phyloP scores from a whole-genome alignment of 2,329 filamentous ascomycete genomes.

The Apiospora pterosperma region DNA sequence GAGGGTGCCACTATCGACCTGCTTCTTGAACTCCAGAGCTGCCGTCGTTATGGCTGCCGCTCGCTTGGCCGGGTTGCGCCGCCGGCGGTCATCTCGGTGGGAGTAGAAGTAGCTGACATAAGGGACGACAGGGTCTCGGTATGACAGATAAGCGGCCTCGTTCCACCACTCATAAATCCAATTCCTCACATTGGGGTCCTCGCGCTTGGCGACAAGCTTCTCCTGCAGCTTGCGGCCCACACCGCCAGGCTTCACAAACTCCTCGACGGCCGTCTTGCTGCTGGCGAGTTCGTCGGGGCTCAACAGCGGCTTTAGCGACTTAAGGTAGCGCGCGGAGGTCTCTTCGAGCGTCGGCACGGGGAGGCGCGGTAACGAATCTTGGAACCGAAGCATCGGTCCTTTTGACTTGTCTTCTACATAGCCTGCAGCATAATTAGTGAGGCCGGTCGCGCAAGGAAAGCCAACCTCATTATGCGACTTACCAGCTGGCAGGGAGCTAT shows the following conservation, averaged over 20 bases:
- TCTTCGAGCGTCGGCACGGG: conserved; percentile 81
- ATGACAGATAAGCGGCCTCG: conserved; percentile 83
- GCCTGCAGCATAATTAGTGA: conserved; percentile 43
- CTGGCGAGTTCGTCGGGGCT: conserved; percentile 64
- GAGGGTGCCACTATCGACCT: conserved; percentile 76
- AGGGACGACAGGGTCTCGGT: conserved; percentile 92
- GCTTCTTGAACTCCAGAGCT: conserved; percentile 88
- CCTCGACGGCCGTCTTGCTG: conserved; percentile 79
- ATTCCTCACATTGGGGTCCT: conserved; percentile 80
- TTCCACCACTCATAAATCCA: conserved; percentile 99
- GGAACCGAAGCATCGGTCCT: conserved; percentile 78
- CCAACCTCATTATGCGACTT: conserved; percentile 6
- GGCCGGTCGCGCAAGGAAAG: conserved; percentile 8
- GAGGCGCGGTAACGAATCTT: conserved; percentile 77
- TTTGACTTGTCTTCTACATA: conserved; percentile 79
- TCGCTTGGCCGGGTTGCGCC: conserved; percentile 85
- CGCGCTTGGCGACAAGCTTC: conserved; percentile 74
- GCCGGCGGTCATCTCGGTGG: conserved; percentile 85
- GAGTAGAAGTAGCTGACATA: conserved; percentile 99
- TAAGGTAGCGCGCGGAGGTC: conserved; percentile 76
- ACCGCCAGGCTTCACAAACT: conserved; percentile 85
- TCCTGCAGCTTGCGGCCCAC: conserved; percentile 82
- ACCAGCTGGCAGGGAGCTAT: conserved; percentile 56
- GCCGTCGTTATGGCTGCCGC: conserved; percentile 87
- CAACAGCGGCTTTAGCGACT: conserved; percentile 73